Evolutionary conservation across 225 moss, liverwort and hornwort genomes (phyloP).

Genomic region (Physcomitrellopsis africana): DNA sequence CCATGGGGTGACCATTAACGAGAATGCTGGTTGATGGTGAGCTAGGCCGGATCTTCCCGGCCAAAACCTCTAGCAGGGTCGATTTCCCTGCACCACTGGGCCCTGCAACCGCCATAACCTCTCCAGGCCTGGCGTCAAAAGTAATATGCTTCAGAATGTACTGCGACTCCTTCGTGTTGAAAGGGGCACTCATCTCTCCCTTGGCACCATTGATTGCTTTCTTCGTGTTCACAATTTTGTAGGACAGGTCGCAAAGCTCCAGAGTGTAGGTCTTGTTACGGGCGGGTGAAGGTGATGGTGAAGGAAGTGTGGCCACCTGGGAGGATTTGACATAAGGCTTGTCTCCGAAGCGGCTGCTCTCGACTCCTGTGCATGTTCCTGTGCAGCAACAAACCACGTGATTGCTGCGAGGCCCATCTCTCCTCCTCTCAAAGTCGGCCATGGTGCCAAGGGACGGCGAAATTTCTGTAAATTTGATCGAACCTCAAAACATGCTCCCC

Average conservation of each 20-base stretch:
- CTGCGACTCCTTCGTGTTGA: conserved; percentile 28
- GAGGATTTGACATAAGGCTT: conserved; percentile 44
- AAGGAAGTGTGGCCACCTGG: conserved; percentile 43
- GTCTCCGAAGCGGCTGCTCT: conserved; percentile 20
- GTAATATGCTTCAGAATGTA: conserved; percentile 56
- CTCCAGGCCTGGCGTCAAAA: conserved; percentile 54
- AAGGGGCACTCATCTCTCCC: conserved; percentile 21
- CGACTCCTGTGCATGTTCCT: conserved; percentile 47
- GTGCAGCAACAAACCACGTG: conserved; percentile 51
- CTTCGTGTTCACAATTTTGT: conserved; percentile 39
- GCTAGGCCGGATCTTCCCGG: conserved; percentile 53
- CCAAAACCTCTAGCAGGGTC: conserved; percentile 58
- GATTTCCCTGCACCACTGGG: conserved; percentile 74
- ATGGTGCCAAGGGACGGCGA: conserved; percentile 3
- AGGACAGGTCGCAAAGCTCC: conserved; percentile 50
- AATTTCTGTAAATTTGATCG: not conserved
- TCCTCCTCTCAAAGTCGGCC: conserved; percentile 53
- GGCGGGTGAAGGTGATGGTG: conserved; percentile 41
- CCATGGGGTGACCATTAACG: conserved; percentile 65
- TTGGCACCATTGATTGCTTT: not conserved
- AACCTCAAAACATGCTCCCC: not conserved
- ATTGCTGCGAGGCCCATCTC: conserved; percentile 40
- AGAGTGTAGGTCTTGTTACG: conserved; percentile 43
- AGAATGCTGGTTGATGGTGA: conserved; percentile 58
- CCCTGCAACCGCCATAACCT: conserved; percentile 61